Evolutionary conservation across 1,284 basidiomycete species (phyloP), one percentile per base, ranked within the genome.

Genomic region (Pyrrhoderma noxium): DNA sequence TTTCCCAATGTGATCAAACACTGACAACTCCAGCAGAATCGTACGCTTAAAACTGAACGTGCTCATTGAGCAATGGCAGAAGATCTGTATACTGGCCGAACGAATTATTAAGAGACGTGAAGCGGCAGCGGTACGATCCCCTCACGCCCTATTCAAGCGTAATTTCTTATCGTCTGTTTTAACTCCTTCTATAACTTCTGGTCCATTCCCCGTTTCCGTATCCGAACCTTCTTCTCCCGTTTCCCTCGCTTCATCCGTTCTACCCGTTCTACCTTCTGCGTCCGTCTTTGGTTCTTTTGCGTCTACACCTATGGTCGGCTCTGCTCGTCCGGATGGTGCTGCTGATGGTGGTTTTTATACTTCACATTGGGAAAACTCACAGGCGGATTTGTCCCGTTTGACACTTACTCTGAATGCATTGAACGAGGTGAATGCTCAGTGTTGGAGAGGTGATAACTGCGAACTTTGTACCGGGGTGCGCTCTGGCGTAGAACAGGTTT

Each of bases 31-130:
- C 34, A 8, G 42, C 58, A 91, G 87, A 37, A 69, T 77, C 36
- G 76, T 94, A 14, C 81, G 88, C 25, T 73, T 74, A 41, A 85
- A 82, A 63, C 69, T 96, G 19, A 77, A 73, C 39, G 72, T 78
- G 3, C 69, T 95, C 41, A 86, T 96, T 51, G 89, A 93, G 57
- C 84, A 92, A 62, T 93, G 91, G 86, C 91, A 93, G 61, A 82
- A 89, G 60, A 86, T 96, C 63, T 89, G 85, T 63, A 70, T 89
- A 49, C 75, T 93, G 39, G 77, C 85, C 7, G 93, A 96, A 69
- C 82, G 91, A 57, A 79, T 90, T 57, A 78, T 93, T 49, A 87
- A 85, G 68, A 80, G 92, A 68, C 77, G 87, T 62, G 89, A 92
- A 74, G 84, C 86, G 68, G 83, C 86, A 72, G 84, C 86, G 76